phyloP scores from a whole-genome alignment of 2,329 filamentous ascomycete species.

The Verticillium albo-atrum region DNA sequence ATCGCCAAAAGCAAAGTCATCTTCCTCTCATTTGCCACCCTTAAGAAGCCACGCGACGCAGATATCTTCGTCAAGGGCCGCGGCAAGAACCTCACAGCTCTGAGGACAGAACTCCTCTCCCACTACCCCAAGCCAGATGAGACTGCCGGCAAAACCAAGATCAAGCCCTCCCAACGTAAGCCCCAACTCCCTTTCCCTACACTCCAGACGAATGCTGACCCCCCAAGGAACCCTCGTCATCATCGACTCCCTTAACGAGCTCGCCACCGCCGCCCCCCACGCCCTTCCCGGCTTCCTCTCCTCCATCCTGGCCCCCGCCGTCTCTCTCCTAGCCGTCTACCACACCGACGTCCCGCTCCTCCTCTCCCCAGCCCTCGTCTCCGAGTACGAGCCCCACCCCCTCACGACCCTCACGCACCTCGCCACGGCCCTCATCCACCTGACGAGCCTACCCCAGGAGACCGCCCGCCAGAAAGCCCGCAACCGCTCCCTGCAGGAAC shows the following conservation, averaged over 20 bases:
- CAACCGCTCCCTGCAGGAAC: slow-evolving; percentile 69
- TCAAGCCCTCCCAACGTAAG: not conserved
- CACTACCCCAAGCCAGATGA: slow-evolving; percentile 39
- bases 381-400: slow-evolving; percentile 62
- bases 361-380: slow-evolving; percentile 31
- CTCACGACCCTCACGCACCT: slow-evolving; percentile 74
- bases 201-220: not conserved
- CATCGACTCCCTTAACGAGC: slow-evolving; percentile 72
- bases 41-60: slow-evolving; percentile 57
- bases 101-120: slow-evolving; percentile 57
- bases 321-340: slow-evolving; percentile 74
- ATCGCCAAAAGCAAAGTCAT: slow-evolving; percentile 65
- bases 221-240: slow-evolving; percentile 65
- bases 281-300: slow-evolving; percentile 66
- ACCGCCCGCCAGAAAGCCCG: slow-evolving; percentile 70
- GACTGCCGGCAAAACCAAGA: slow-evolving; percentile 21
- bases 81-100: slow-evolving; percentile 49
- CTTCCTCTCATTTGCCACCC: slow-evolving; percentile 73
- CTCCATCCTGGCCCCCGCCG: slow-evolving; percentile 58
- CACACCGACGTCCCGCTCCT: slow-evolving; percentile 72
- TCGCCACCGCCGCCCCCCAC: slow-evolving; percentile 50
- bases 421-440: slow-evolving; percentile 78
- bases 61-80: slow-evolving; percentile 65
- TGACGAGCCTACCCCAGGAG: slow-evolving; percentile 70
- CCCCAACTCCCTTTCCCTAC: not conserved